phyloP scores from a whole-genome alignment of 2,329 filamentous ascomycete genomes.

The Microthyrium microscopicum region DNA sequence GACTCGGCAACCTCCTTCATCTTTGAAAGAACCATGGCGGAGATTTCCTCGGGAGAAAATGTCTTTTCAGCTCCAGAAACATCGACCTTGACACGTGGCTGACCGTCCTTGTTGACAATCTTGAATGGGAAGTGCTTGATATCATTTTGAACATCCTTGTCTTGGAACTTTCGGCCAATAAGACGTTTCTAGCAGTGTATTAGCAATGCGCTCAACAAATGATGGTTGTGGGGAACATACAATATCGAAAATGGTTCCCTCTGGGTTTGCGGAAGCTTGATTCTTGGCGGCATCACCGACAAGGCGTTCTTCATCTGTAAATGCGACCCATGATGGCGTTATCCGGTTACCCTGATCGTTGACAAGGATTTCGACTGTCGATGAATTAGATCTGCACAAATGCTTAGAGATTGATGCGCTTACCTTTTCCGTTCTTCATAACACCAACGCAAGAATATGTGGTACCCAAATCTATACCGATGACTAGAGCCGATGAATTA shows the following conservation, averaged over 20 bases:
- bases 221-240: too few relatives aligned
- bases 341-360: conserved; percentile 24
- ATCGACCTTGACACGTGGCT: conserved; percentile 41
- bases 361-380: conserved; percentile 24
- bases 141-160: conserved; percentile 75
- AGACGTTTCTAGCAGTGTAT: conserved; percentile 31
- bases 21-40: conserved; percentile 67
- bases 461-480: conserved; percentile 21
- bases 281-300: conserved; percentile 68
- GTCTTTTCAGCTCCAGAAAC: conserved; percentile 35
- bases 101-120: conserved; percentile 75
- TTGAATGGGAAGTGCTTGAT: conserved; percentile 98
- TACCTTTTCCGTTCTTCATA: conserved; percentile 21
- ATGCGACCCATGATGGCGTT: conserved; percentile 63
- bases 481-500: conserved; percentile 17
- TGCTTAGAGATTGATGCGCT: neutral
- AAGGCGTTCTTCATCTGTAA: conserved; percentile 90
- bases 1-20: conserved; percentile 72
- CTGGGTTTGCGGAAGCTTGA: conserved; percentile 31
- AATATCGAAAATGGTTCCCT: conserved; percentile 30
- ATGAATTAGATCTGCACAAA: neutral
- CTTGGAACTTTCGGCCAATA: conserved; percentile 33
- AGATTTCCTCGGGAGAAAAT: conserved; percentile 68
- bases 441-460: conserved; percentile 22
- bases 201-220: conserved; percentile 11